Evolutionary conservation across 805 yeast genomes (phyloP), one percentile per base, ranked within the genome.

Genomic region (Scheffersomyces coipomensis): DNA sequence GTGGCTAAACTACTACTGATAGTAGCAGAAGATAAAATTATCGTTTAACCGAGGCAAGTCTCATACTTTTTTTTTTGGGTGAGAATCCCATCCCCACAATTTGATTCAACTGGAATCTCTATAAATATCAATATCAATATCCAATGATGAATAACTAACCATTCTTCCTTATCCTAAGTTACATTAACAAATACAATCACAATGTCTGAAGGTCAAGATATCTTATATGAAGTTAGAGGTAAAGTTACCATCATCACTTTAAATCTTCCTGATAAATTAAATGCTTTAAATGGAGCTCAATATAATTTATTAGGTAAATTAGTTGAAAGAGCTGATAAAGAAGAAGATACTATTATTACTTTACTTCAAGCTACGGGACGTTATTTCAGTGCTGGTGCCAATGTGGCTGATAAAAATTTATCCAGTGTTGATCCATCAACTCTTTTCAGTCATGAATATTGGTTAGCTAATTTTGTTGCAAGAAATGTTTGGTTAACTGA

Each of bases 351-450:
- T 0, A 53, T 74, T 6, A 73, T 79, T 18, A 88, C 96, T 1
- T 64, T 85, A 35, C 60, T 88, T 35, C 81, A 79, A 53, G 73
- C 88, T 24, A 69, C 84, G 0, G 96, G 96, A 0, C 70, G 83
- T 41, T 85, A 76, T 57, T 88, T 88, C 59, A 80, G 88, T 19
- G 85, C 95, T 5, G 97, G 97, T 19, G 97, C 96, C 16, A 82
- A 88, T 55, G 76, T 85, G 37, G 72, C 66, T 34, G 71, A 64
- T 31, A 54, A 45, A 37, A 61, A 68, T 0, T 41, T 66, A 39
- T 36, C 53, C 13, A 49, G 64, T 5, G 60, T 53, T 26, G 59
- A 65, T 12, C 44, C 54, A 13, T 55, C 58, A 25, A 54, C 63
- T 40, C 43, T 64, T 45, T 56, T 70, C 56, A 46, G 67, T 53